These are phyloP conservation scores for Penicillium sp. DNA, from an alignment of 2,329 filamentous ascomycete genomes.

Conservation along the genomic window DNA sequence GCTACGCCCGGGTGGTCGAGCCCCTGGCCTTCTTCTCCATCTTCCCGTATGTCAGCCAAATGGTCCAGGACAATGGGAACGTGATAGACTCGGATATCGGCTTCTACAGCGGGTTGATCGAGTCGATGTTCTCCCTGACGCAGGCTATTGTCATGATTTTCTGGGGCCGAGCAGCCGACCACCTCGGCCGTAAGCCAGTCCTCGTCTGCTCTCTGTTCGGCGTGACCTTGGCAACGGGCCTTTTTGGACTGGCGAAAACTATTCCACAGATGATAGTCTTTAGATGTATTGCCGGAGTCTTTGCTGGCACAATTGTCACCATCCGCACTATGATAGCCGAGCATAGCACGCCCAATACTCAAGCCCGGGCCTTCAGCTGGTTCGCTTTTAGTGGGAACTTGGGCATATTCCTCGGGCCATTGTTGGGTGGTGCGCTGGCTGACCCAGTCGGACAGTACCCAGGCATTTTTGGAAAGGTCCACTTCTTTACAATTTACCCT, in stretches of 20 bases:
- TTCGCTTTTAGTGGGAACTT: slow-evolving; percentile 74
- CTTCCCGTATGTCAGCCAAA: slow-evolving; percentile 76
- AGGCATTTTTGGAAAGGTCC: slow-evolving; percentile 52
- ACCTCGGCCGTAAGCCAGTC: slow-evolving; percentile 69
- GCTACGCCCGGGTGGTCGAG: slow-evolving; percentile 70
- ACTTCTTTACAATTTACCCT: slow-evolving; percentile 63
- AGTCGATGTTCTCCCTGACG: slow-evolving; percentile 67
- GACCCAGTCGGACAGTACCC: slow-evolving; percentile 66
- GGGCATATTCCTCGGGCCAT: slow-evolving; percentile 69
- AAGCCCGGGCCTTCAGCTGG: slow-evolving; percentile 71
- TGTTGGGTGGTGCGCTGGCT: slow-evolving; percentile 64
- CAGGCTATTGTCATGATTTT: slow-evolving; percentile 76
- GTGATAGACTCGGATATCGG: slow-evolving; percentile 67
- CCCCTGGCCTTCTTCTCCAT: slow-evolving; percentile 82
- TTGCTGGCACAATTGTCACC: slow-evolving; percentile 71
- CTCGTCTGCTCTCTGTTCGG: slow-evolving; percentile 67
- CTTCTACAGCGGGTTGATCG: slow-evolving; percentile 75
- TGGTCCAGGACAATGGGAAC: slow-evolving; percentile 67
- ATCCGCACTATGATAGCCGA: slow-evolving; percentile 76
- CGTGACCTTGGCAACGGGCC: slow-evolving; percentile 57
- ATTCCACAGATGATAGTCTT: slow-evolving; percentile 75
- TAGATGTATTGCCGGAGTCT: slow-evolving; percentile 69
- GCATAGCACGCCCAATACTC: slow-evolving; percentile 66
- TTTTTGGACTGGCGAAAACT: slow-evolving; percentile 67
- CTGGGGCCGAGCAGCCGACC: slow-evolving; percentile 69